Percentiles rank a stretch among this genome's conserved stretches.
phyloP scores from a whole-genome alignment of 371 early-diverging fungal species.

The Haplosporangium sp. region DNA sequence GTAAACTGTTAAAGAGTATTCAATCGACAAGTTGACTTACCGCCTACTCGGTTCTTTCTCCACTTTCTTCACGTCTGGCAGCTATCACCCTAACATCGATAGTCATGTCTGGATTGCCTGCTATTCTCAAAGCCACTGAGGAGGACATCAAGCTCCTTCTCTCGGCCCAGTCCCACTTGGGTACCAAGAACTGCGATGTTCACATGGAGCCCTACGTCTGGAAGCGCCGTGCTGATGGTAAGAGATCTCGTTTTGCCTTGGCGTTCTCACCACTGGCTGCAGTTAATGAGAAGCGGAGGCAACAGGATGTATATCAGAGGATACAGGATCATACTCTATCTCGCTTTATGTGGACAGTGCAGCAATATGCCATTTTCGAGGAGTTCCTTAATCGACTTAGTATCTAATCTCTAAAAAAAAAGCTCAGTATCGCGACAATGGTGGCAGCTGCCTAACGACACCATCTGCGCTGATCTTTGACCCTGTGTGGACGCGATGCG shows the following conservation, averaged over 20 bases:
- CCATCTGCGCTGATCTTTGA: no score
- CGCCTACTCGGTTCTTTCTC: not conserved
- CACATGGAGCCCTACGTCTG: constrained; percentile 92
- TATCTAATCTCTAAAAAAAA: no score
- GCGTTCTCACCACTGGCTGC: constrained; percentile 70
- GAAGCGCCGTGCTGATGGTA: constrained; percentile 93
- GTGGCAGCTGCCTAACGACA: no score
- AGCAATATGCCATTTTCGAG: no score
- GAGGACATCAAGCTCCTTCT: constrained; percentile 93
- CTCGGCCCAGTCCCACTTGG: constrained; percentile 91
- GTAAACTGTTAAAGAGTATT: not conserved
- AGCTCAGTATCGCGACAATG: no score
- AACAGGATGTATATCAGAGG: no score
- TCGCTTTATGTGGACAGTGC: no score
- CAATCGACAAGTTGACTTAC: not conserved
- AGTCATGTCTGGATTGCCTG: constrained; percentile 58
- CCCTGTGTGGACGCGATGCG: no score
- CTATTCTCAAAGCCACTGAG: constrained; percentile 64
- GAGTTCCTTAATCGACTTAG: no score
- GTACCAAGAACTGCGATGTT: constrained; percentile 88
- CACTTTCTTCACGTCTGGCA: not conserved
- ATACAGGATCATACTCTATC: no score
- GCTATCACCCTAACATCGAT: constrained; percentile 55
- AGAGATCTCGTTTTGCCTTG: constrained; percentile 61
- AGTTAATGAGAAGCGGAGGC: no score